A percentile compares a stretch with the other conserved stretches of the same genome.
phyloP scores from a whole-genome alignment of 2,329 filamentous ascomycete genomes.

The Drechslerella coelobrocha region DNA sequence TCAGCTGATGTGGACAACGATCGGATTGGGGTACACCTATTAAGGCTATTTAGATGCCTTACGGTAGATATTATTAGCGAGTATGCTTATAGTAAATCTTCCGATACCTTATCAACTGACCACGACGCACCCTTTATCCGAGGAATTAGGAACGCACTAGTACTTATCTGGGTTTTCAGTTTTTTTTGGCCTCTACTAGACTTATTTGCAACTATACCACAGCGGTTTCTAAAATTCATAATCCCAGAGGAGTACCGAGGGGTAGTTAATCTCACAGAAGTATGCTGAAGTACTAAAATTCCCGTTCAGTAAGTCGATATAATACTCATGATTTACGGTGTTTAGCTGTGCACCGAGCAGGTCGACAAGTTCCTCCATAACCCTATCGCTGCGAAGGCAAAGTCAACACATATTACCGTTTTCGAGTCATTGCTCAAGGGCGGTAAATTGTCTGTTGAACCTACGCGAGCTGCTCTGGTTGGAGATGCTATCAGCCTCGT shows the following conservation, averaged over 20 bases:
- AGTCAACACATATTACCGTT: neutral
- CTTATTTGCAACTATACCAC: neutral
- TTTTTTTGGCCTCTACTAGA: slow-evolving; percentile 21
- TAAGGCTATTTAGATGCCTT: neutral
- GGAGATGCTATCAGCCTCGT: neutral
- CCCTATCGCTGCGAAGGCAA: neutral
- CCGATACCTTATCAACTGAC: neutral
- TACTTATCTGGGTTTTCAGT: neutral
- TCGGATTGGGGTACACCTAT: neutral
- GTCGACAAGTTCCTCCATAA: neutral
- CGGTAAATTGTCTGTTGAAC: neutral
- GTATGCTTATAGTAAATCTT: slow-evolving; percentile 10
- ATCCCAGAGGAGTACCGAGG: neutral
- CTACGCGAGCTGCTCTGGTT: neutral
- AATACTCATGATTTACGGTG: neutral
- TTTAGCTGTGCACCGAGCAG: neutral
- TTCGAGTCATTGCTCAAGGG: neutral
- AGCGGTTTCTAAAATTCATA: neutral
- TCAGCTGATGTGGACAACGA: neutral
- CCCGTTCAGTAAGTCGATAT: neutral
- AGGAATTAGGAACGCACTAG: neutral
- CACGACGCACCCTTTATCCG: neutral
- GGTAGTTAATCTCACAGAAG: neutral
- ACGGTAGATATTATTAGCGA: slow-evolving; percentile 8
- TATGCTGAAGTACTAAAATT: neutral